Conservation (phyloP, 306 rosid genomes). For the Alnus rubra region DNA sequence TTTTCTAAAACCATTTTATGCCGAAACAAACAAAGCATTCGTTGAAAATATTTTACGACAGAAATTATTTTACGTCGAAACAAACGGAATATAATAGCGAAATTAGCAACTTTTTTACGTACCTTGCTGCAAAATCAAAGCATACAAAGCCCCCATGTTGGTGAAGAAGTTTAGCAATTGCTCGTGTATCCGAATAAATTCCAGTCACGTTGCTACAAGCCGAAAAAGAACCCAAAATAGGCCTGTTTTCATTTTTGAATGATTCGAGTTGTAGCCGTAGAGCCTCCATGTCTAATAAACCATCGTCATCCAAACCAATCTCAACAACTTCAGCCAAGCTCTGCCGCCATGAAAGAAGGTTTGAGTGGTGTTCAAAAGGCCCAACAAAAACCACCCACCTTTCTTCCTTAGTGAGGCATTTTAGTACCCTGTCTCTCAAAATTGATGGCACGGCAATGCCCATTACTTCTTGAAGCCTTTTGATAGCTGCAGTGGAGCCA, state of each 20-base stretch:
- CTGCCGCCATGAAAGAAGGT: conserved; percentile 84
- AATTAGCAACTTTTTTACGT: not conserved
- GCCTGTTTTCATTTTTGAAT: conserved; percentile 45
- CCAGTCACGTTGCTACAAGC: conserved; percentile 93
- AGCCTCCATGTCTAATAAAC: conserved; percentile 58
- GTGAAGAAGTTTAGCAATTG: conserved; percentile 74
- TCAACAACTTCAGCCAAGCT: conserved; percentile 78
- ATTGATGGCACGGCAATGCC: conserved; percentile 65
- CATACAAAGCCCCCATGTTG: conserved; percentile 62
- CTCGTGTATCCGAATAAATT: conserved; percentile 58
- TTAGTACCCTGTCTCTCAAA: conserved; percentile 49
- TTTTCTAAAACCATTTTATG: too few species aligned
- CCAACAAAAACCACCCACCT: conserved; percentile 89
- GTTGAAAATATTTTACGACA: too few species aligned
- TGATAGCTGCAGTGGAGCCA: conserved; percentile 78
- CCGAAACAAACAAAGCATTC: too few species aligned
- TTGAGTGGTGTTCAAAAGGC: conserved; percentile 85
- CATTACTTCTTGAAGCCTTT: conserved; percentile 84
- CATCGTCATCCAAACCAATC: conserved; percentile 62
- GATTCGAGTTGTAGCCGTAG: conserved; percentile 48
- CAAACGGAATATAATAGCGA: too few species aligned
- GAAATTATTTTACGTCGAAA: too few species aligned
- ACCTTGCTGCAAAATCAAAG: conserved; percentile 94
- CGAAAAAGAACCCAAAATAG: conserved; percentile 81
- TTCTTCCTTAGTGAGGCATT: conserved; percentile 39